These are phyloP conservation scores for Aspergillus sclerotioniger DNA, from an alignment of 495 filamentous ascomycete species.

Conservation along the genomic window DNA sequence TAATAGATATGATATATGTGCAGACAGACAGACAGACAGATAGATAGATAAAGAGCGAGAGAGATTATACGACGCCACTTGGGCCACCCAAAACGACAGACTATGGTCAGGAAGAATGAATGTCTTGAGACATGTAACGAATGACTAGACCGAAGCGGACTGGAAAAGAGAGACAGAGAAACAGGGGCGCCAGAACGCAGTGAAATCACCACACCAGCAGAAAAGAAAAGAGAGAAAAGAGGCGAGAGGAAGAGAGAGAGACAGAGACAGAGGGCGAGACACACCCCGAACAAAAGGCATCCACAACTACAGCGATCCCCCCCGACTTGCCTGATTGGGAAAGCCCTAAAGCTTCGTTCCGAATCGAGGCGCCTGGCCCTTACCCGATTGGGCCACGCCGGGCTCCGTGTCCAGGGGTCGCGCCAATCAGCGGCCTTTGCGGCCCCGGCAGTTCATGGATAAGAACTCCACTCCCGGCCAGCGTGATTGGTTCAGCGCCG, in stretches of 20 bases:
- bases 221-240: too few relatives aligned
- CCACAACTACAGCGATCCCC: slow-evolving; percentile 10
- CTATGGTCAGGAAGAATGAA: slow-evolving; percentile 12
- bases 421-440: slow-evolving; percentile 11
- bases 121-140: slow-evolving; percentile 13
- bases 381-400: neutral
- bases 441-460: slow-evolving; percentile 22
- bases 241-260: slow-evolving; percentile 22
- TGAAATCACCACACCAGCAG: slow-evolving; percentile 8
- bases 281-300: neutral
- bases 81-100: slow-evolving; percentile 15
- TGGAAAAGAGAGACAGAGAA: slow-evolving; percentile 20
- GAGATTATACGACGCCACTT: neutral
- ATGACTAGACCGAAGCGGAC: slow-evolving; percentile 23
- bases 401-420: slow-evolving; percentile 10
- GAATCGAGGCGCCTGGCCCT: neutral
- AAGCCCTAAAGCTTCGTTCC: slow-evolving; percentile 14
- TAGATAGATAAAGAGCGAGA: slow-evolving; percentile 1
- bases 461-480: slow-evolving; percentile 4
- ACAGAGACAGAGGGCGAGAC: slow-evolving; percentile 15
- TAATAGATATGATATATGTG: neutral
- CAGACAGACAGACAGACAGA: neutral
- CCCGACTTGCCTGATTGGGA: slow-evolving; percentile 9
- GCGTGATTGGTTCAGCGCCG: neutral
- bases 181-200: slow-evolving; percentile 21